These are phyloP conservation scores for Ophiostoma triangulosporum DNA, from an alignment of 2,329 filamentous ascomycete species.

Conservation along the genomic window DNA sequence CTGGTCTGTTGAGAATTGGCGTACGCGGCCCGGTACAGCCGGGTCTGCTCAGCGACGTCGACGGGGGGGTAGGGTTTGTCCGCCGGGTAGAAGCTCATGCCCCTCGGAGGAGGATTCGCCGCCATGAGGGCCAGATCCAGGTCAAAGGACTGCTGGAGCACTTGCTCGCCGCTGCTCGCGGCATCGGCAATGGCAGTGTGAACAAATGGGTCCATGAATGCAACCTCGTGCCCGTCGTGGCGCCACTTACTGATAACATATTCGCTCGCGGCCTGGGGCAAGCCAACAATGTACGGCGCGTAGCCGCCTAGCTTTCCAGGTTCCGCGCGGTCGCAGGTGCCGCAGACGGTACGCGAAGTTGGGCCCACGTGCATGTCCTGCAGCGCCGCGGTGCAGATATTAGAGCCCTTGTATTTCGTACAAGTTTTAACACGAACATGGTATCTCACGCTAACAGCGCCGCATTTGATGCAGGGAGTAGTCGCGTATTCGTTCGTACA, in stretches of 20 bases:
- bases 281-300: not conserved
- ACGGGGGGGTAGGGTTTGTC: no score
- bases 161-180: not conserved
- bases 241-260: no score
- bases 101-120: not conserved
- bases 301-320: no score
- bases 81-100: no score
- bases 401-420: not conserved
- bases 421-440: not conserved
- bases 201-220: no score
- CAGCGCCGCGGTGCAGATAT: not conserved
- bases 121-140: not conserved
- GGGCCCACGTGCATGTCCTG: not conserved
- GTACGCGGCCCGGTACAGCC: no score
- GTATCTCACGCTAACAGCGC: not conserved
- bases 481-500: no score
- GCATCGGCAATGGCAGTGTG: not conserved
- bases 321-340: not conserved
- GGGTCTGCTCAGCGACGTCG: no score
- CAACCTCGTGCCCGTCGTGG: no score
- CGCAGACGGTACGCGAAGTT: not conserved
- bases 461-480: no score
- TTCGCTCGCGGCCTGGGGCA: no score
- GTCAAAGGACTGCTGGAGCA: not conserved
- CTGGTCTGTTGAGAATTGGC: no score